Conservation (phyloP, 2,329 filamentous ascomycete species). For the Cladosporium cucumerinum region DNA sequence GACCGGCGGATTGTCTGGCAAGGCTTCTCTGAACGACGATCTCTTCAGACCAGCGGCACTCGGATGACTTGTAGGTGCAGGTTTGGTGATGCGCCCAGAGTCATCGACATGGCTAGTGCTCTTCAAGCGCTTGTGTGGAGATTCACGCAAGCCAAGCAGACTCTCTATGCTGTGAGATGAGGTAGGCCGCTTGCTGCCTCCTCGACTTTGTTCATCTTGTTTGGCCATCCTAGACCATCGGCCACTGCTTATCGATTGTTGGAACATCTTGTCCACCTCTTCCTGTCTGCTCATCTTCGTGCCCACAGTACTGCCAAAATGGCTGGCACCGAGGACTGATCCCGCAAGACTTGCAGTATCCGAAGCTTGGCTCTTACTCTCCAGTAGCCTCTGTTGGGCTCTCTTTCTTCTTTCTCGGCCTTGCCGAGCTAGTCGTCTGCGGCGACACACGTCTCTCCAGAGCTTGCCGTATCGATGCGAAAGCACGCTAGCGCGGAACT, state of each 20-base stretch:
- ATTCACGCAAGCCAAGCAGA: background rate
- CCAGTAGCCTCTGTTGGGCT: slow-evolving; percentile 24
- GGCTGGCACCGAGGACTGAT: background rate
- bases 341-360: slow-evolving; percentile 23
- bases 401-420: slow-evolving; percentile 37
- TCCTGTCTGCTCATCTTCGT: slow-evolving; percentile 12
- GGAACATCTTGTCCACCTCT: slow-evolving; percentile 26
- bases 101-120: slow-evolving; percentile 28
- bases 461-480: slow-evolving; percentile 35
- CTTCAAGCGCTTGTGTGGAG: slow-evolving; percentile 31
- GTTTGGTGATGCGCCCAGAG: slow-evolving; percentile 23
- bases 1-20: slow-evolving; percentile 26
- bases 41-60: slow-evolving; percentile 25
- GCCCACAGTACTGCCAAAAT: background rate
- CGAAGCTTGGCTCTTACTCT: slow-evolving; percentile 23
- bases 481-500: slow-evolving; percentile 33
- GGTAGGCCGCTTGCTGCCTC: slow-evolving; percentile 28
- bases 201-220: slow-evolving; percentile 18
- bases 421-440: slow-evolving; percentile 33
- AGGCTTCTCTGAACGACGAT: slow-evolving; percentile 31
- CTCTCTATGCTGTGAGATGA: slow-evolving; percentile 24
- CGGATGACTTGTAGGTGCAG: slow-evolving; percentile 16
- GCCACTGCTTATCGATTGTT: slow-evolving; percentile 16
- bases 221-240: slow-evolving; percentile 12
- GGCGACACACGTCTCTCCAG: slow-evolving; percentile 39